Percentiles rank a stretch among this genome's conserved stretches.
These are phyloP conservation scores for Avena sativa DNA, from an alignment of 176 grass and related monocot species.

Conservation along the genomic window DNA sequence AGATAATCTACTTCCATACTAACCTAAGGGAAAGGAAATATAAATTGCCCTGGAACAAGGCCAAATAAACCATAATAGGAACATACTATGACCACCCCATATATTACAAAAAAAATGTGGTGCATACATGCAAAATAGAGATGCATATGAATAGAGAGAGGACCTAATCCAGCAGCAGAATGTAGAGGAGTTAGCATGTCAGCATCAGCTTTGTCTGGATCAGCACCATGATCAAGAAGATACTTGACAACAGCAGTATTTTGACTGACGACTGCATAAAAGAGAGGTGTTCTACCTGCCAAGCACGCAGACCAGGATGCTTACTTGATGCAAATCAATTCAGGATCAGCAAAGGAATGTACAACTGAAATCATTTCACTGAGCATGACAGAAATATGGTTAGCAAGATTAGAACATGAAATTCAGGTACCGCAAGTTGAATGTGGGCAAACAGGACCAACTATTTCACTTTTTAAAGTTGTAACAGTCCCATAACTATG, in stretches of 20 bases:
- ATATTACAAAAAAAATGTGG: background rate
- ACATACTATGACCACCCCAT: background rate
- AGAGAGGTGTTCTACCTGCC: background rate
- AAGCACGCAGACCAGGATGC: background rate
- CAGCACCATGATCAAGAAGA: slow-evolving; percentile 13
- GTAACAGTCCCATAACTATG: background rate
- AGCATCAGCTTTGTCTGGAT: background rate
- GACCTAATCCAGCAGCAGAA: slow-evolving; percentile 12
- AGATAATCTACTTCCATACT: background rate
- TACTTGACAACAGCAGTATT: slow-evolving; percentile 8
- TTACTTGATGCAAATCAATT: background rate
- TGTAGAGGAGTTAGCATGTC: background rate
- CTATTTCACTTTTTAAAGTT: background rate
- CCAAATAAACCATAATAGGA: background rate
- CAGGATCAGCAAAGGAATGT: background rate
- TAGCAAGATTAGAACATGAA: slow-evolving; percentile 1
- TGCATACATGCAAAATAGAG: background rate
- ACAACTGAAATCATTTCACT: background rate
- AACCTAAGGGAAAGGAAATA: background rate
- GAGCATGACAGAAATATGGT: background rate
- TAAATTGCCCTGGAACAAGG: slow-evolving; percentile 1
- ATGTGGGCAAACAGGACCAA: background rate
- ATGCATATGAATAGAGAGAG: background rate
- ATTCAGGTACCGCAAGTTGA: background rate
- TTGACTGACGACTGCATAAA: background rate